Evolutionary conservation across 371 early-diverging fungal species (phyloP), one percentile per base, ranked within the genome.

Genomic region (Neoconidiobolus thromboides): DNA sequence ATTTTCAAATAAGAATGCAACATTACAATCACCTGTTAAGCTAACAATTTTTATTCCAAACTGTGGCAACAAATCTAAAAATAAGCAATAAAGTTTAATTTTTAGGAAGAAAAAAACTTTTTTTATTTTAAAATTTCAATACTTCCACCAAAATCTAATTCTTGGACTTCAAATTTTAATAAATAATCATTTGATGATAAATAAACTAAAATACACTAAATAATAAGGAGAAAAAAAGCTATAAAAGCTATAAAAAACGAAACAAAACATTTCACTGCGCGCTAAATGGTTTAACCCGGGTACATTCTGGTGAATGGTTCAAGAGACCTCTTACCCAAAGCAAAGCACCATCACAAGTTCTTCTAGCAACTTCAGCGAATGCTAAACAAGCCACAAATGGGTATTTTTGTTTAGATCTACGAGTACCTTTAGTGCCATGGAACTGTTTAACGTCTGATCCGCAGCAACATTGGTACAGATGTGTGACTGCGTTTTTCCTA

Each of bases 391-490:
- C 37, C n/a, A 57, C 57, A 57, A 57, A 57, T 10, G 57, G 57
- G 43, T 43, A 57, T 37, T 57, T 57, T 14, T 57, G 57, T 36
- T 57, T 57, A 37, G 57, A 57, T 12, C 43, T 41, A 6, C 57
- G 57, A 36, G 43, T 57, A 7, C 57, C 57, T 37, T 57, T 57
- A 5, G 57, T 57, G 2, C 57, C 57, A 44, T 57, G 57, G 47
- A 57, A 57, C 41, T 57, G 41, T 46, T 43, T 57, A 7, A 57
- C 57, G 14, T 57, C 57, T 14, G 43, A 43, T 3, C 57, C 57
- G 37, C 57, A 57, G 43, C 57, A 57, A 37, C 57, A 57, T 37
- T 57, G 57, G 43, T 57, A 57, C 7, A 57, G 57, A 46, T 57
- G 57, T 12, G 57, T 57, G 2, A 44, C 44, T 14, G 43, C 43